Evolutionary conservation across 2,329 filamentous ascomycete genomes (phyloP).

Genomic region (Clonostachys solani): DNA sequence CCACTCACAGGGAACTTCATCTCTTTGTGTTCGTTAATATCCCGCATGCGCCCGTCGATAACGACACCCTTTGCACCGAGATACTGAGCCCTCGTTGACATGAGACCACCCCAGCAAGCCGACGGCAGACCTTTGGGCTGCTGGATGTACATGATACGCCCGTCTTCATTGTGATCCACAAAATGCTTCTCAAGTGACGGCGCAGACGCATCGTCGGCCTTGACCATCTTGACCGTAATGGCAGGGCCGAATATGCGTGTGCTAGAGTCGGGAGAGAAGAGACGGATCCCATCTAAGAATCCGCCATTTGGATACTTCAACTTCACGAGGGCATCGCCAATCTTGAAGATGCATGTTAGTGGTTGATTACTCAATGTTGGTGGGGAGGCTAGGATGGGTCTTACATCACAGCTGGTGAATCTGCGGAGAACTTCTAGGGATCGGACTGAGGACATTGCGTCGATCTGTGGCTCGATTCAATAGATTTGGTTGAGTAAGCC

Average conservation of each 20-base stretch:
- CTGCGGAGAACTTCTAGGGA: too few species aligned
- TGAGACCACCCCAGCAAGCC: conserved; percentile 5
- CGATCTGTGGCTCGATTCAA: too few species aligned
- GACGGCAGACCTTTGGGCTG: conserved; percentile 1
- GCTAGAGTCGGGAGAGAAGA: conserved; percentile 47
- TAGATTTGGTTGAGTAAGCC: too few species aligned
- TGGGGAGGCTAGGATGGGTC: too few species aligned
- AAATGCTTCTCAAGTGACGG: conserved; percentile 22
- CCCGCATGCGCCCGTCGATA: conserved; percentile 5
- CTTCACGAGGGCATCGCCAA: conserved; percentile 41
- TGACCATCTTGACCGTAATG: conserved; percentile 48
- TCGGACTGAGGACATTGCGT: too few species aligned
- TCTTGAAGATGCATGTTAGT: background rate
- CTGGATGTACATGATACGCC: conserved; percentile 2
- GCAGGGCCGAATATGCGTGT: conserved; percentile 51
- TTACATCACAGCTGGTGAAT: too few species aligned
- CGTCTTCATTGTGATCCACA: conserved; percentile 2
- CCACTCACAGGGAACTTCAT: conserved; percentile 7
- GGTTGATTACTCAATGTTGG: too few species aligned
- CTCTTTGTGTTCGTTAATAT: conserved; percentile 4
- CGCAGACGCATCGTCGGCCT: conserved; percentile 13
- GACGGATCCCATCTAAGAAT: conserved; percentile 47
- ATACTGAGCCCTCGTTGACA: conserved; percentile 4
- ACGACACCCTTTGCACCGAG: conserved; percentile 3
- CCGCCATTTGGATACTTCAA: conserved; percentile 42